Percentiles rank a stretch among this genome's conserved stretches.
Evolutionary conservation across 345 rosid species (phyloP).

Genomic region (Nasturtium officinale): DNA sequence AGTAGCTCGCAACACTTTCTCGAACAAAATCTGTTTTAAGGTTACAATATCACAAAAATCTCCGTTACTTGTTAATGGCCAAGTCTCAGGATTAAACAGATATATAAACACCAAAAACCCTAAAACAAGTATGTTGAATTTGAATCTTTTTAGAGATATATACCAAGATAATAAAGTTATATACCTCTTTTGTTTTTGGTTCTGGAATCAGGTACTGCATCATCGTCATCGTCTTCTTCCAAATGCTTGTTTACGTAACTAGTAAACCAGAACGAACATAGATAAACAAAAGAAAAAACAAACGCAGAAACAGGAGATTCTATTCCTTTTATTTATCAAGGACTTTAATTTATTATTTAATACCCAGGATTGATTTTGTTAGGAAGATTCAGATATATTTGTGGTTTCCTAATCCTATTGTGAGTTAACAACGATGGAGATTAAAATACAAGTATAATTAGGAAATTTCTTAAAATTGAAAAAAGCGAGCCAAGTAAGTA

Average conservation of each 20-base stretch:
- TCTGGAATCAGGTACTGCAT: conserved; percentile 37
- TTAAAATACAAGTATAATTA: conserved; percentile 6
- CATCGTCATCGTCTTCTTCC: conserved; percentile 15
- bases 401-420: conserved; percentile 14
- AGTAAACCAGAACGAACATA: background rate
- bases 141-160: conserved; percentile 1
- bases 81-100: background rate
- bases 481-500: background rate
- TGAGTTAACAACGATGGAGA: background rate
- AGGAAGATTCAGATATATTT: conserved; percentile 15
- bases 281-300: conserved; percentile 16
- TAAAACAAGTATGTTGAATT: background rate
- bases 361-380: no score
- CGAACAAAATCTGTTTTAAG: conserved; percentile 58
- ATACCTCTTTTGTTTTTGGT: conserved; percentile 45
- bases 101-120: background rate
- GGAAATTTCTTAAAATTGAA: conserved; percentile 18
- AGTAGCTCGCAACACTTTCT: conserved; percentile 51
- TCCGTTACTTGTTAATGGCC: background rate
- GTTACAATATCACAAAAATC: background rate
- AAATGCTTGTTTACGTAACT: conserved; percentile 11
- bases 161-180: background rate
- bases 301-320: background rate
- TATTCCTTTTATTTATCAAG: background rate
- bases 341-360: background rate